Conservation (phyloP, 163 green algal species). For the Volvox carteri region DNA sequence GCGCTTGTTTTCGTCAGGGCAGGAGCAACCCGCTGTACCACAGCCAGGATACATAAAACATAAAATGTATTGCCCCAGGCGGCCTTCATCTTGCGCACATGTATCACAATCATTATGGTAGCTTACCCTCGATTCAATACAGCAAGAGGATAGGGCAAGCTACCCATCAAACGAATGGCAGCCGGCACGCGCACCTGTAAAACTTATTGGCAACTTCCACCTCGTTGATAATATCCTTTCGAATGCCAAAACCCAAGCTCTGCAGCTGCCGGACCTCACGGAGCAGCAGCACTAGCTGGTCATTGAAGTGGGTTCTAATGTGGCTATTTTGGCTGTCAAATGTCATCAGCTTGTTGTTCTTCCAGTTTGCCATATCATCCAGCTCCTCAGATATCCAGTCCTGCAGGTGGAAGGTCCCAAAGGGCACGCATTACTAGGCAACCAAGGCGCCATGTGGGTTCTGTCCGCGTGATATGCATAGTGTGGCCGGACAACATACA, state of each 20-base stretch:
- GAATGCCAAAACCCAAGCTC: conserved; percentile 75
- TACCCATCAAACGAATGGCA: too few relatives aligned
- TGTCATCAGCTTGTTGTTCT: conserved; percentile 80
- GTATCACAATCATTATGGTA: too few relatives aligned
- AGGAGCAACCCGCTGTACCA: too few relatives aligned
- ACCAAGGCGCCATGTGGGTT: too few relatives aligned
- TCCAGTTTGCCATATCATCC: conserved; percentile 75
- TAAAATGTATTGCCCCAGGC: too few relatives aligned
- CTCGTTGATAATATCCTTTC: conserved; percentile 73
- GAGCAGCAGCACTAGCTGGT: conserved; percentile 77
- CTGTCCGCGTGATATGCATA: too few relatives aligned
- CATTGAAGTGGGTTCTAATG: conserved; percentile 83
- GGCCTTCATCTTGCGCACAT: not conserved
- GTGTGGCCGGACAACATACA: not conserved
- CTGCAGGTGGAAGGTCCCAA: too few relatives aligned
- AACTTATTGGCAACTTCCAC: conserved; percentile 78
- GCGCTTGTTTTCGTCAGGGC: too few relatives aligned
- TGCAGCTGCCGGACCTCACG: conserved; percentile 78
- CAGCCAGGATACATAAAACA: too few relatives aligned
- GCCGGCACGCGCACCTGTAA: conserved; percentile 71
- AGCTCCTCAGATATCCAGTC: conserved; percentile 67
- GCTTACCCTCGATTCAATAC: too few relatives aligned
- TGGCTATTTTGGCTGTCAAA: conserved; percentile 78
- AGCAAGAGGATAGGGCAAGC: too few relatives aligned
- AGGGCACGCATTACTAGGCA: too few relatives aligned